A percentile compares a stretch with the other conserved stretches of the same genome.
phyloP scores from a whole-genome alignment of 768 basidiomycete genomes.

The Megacollybia marginata region DNA sequence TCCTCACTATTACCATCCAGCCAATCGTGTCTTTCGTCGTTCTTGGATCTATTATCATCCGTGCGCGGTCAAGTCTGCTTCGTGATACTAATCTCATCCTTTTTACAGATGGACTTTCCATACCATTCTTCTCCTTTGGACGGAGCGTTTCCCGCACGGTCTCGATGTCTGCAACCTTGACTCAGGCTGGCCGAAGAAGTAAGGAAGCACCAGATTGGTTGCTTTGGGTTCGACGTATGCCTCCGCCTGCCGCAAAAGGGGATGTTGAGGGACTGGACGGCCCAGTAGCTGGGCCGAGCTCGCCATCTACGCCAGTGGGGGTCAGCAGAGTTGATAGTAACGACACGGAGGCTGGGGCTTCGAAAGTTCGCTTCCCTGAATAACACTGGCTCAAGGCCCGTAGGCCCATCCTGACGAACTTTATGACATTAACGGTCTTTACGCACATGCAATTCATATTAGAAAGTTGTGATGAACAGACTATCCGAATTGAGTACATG shows the following conservation, averaged over 20 bases:
- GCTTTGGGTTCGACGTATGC: no score
- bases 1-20: slow-evolving; percentile 63
- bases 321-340: not conserved
- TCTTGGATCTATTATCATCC: slow-evolving; percentile 76
- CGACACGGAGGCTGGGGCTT: not conserved
- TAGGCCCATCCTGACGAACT: no score
- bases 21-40: slow-evolving; percentile 88
- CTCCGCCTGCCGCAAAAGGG: not conserved
- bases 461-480: no score
- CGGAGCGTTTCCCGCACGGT: slow-evolving; percentile 37
- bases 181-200: not conserved
- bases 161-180: slow-evolving; percentile 25
- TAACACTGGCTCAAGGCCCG: no score
- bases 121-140: slow-evolving; percentile 55
- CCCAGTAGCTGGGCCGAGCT: no score
- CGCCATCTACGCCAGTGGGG: not conserved
- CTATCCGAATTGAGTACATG: no score
- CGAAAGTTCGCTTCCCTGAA: no score
- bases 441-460: no score
- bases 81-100: no score
- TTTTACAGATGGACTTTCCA: slow-evolving; percentile 55
- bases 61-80: slow-evolving; percentile 31
- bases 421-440: no score
- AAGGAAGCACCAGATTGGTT: slow-evolving; percentile 35
- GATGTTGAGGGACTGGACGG: slow-evolving; percentile 2